Percentiles rank a stretch among this genome's conserved stretches.
These are phyloP conservation scores for Sporothrix schenckii DNA, from an alignment of 2,329 filamentous ascomycete genomes.

Conservation along the genomic window DNA sequence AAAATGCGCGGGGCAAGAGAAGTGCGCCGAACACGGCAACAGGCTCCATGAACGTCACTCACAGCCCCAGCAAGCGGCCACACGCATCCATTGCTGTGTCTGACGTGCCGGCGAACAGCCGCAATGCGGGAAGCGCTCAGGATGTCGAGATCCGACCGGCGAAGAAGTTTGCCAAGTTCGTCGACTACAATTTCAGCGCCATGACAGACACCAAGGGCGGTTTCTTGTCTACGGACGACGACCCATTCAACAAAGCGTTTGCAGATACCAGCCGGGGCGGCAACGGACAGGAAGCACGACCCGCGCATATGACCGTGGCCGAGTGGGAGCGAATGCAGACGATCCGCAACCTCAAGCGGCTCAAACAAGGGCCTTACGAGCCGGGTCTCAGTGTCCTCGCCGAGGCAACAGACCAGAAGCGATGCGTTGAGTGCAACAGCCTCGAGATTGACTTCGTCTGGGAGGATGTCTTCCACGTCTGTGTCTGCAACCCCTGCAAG, in stretches of 20 bases:
- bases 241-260: conserved; percentile 82
- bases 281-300: conserved; percentile 58
- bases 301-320: conserved; percentile 81
- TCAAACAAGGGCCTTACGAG: conserved; percentile 82
- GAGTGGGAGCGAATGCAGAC: conserved; percentile 90
- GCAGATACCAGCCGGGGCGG: conserved; percentile 47
- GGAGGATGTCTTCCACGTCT: conserved; percentile 78
- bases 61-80: conserved; percentile 64
- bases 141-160: conserved; percentile 67
- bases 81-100: conserved; percentile 64
- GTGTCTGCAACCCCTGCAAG: conserved; percentile 82
- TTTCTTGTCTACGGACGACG: conserved; percentile 87
- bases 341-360: conserved; percentile 69
- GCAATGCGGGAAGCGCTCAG: conserved; percentile 63
- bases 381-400: conserved; percentile 78
- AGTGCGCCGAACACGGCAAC: conserved; percentile 27
- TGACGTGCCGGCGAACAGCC: conserved; percentile 59
- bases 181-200: conserved; percentile 96
- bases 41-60: not conserved
- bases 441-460: conserved; percentile 94
- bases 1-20: not conserved
- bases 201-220: conserved; percentile 99
- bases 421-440: conserved; percentile 79
- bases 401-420: conserved; percentile 66
- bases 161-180: conserved; percentile 87